Conservation (phyloP, 2,329 filamentous ascomycete species). For the Neofusicoccum cordaticola region DNA sequence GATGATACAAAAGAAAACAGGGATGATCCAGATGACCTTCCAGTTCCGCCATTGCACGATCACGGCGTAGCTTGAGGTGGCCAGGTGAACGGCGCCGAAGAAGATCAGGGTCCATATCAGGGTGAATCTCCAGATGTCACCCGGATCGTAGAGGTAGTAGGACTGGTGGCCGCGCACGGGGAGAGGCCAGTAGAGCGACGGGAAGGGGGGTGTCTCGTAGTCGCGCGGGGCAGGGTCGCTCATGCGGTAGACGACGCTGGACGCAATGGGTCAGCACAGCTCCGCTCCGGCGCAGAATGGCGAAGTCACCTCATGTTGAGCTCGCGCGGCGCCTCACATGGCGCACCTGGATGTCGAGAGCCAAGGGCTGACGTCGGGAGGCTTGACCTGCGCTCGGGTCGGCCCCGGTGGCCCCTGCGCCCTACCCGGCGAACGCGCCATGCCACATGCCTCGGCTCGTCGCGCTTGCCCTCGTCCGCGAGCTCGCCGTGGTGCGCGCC, state of each 20-base stretch:
- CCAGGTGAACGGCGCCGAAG: conserved; percentile 71
- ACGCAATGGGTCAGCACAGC: conserved; percentile 14
- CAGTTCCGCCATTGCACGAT: conserved; percentile 62
- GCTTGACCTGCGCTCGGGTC: neutral
- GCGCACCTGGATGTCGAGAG: neutral
- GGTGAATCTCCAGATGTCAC: conserved; percentile 84
- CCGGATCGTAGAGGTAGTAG: conserved; percentile 67
- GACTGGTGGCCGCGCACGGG: conserved; percentile 55
- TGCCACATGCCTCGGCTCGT: conserved; percentile 5
- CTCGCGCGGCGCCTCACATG: conserved; percentile 4
- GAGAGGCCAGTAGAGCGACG: conserved; percentile 75
- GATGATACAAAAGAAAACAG: conserved; percentile 66
- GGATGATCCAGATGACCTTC: conserved; percentile 66
- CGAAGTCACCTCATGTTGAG: conserved; percentile 29
- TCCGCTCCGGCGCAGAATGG: neutral
- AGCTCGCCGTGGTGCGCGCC: neutral
- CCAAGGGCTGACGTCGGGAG: conserved; percentile 1
- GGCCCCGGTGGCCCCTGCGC: conserved; percentile 1
- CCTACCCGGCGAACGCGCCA: conserved; percentile 11
- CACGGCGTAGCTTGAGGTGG: conserved; percentile 69
- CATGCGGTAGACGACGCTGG: conserved; percentile 45
- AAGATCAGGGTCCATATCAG: conserved; percentile 81
- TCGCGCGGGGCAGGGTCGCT: conserved; percentile 48
- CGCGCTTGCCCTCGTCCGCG: neutral
- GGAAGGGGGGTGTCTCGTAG: conserved; percentile 72